phyloP scores from a whole-genome alignment of 345 rosid genomes.

The Streptanthus diversifolius region DNA sequence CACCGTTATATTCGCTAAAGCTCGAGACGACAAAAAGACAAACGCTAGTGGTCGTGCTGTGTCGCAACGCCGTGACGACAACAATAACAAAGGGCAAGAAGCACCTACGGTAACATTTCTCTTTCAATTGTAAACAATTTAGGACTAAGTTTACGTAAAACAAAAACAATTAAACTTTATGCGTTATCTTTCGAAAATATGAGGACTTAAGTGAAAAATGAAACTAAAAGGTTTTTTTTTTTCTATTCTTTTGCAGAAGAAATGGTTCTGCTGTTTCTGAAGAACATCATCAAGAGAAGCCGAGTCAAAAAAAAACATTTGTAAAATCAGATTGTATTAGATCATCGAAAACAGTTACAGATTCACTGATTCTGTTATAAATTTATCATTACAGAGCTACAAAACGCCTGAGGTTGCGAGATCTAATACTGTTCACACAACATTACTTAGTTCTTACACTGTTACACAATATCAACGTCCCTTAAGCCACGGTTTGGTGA shows the following conservation, averaged over 20 bases:
- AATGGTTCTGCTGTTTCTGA: slow-evolving; percentile 73
- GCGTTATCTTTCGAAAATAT: background rate
- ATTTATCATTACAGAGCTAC: slow-evolving; percentile 23
- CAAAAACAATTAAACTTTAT: background rate
- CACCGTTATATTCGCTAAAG: slow-evolving; percentile 66
- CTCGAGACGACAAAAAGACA: slow-evolving; percentile 60
- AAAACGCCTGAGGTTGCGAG: background rate
- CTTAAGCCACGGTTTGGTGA: slow-evolving; percentile 31
- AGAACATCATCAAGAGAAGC: slow-evolving; percentile 18
- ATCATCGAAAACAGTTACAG: slow-evolving; percentile 18
- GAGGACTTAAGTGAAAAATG: slow-evolving; percentile 1
- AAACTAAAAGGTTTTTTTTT: background rate
- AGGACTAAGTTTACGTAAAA: background rate
- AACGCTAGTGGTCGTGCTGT: slow-evolving; percentile 35
- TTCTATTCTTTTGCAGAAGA: slow-evolving; percentile 48
- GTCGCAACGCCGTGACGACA: slow-evolving; percentile 33
- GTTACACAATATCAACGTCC: slow-evolving; percentile 46
- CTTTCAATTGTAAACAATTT: too few species aligned
- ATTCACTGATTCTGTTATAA: slow-evolving; percentile 15
- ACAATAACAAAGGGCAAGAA: slow-evolving; percentile 21
- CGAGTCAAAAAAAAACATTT: background rate
- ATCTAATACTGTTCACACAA: slow-evolving; percentile 6
- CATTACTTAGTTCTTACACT: background rate
- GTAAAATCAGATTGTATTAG: slow-evolving; percentile 22
- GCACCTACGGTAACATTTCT: slow-evolving; percentile 30